phyloP scores from a whole-genome alignment of 345 rosid genomes.

The Boechera retrofracta region DNA sequence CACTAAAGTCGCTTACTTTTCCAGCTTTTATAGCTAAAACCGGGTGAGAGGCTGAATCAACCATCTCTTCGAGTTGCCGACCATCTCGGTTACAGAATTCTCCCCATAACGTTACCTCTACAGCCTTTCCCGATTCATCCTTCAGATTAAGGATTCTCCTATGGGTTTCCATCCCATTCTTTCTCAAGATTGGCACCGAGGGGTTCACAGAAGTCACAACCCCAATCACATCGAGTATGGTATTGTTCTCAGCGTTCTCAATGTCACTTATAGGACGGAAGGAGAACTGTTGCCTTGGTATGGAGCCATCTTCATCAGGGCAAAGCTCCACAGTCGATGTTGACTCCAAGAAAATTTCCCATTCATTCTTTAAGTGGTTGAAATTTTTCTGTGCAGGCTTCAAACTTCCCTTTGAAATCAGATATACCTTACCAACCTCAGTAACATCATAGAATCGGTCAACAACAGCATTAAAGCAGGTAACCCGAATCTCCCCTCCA shows the following conservation, averaged over 20 bases:
- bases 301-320: slow-evolving; percentile 81
- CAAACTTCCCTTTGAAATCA: slow-evolving; percentile 84
- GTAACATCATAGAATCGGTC: slow-evolving; percentile 74
- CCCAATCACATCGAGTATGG: slow-evolving; percentile 79
- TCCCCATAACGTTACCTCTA: slow-evolving; percentile 91
- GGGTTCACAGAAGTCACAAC: slow-evolving; percentile 78
- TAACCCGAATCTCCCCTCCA: slow-evolving; percentile 89
- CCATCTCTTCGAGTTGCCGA: slow-evolving; percentile 74
- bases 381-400: slow-evolving; percentile 90
- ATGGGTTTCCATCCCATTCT: slow-evolving; percentile 98
- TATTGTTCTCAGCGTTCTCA: slow-evolving; percentile 74
- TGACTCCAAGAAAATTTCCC: slow-evolving; percentile 86
- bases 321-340: slow-evolving; percentile 79
- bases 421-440: slow-evolving; percentile 83
- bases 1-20: slow-evolving; percentile 86
- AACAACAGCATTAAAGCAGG: slow-evolving; percentile 88
- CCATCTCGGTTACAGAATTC: slow-evolving; percentile 90
- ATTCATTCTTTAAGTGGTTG: slow-evolving; percentile 88
- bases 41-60: slow-evolving; percentile 67
- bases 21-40: slow-evolving; percentile 88
- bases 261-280: slow-evolving; percentile 83
- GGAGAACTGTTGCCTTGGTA: slow-evolving; percentile 85
- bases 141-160: slow-evolving; percentile 77
- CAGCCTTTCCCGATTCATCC: slow-evolving; percentile 80
- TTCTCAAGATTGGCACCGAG: slow-evolving; percentile 79